Base-by-base conservation (phyloP, 176 grass and related monocot species). In the Eragrostis curvula region DNA sequence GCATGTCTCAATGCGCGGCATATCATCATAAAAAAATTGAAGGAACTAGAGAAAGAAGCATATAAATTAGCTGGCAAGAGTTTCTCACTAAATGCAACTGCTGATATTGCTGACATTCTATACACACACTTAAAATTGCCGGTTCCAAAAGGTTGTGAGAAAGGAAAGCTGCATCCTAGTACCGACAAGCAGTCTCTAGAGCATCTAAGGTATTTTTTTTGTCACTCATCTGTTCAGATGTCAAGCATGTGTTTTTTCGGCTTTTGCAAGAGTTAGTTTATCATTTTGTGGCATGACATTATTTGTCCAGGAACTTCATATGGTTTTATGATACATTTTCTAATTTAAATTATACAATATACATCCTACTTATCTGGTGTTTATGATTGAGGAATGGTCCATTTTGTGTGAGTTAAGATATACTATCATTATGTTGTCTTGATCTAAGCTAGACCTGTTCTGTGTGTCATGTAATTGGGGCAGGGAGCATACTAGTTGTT, bases 121-220 rank as follows among this genome's bases (percentile, higher is more conserved):
- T 98, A 89, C 83, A 91, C 82, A 71, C 90, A 93, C 74, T 90
- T 95, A 83, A 95, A 95, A 71, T 81, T 98, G 81, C 92, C 90
- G 28, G 68, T 89, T 76, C 92, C 90, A 51, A 89, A 89, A 78
- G 88, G 88, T 24, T 89, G 83, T 53, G 79, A 89, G 27, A 94
- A 97, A 85, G 95, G 92, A 62, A 98, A 95, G 71, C 79, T 95
- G 62, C 92, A 98, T 87, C 95, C 95, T 85, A 98, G 92, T 74
- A 98, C 95, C 49, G 83, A 89, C 81, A 98, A 98, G 70, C 92
- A 93, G 74, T 89, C 88, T 45, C 55, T 98, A 67, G 90, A 98
- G 53, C 58, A 89, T 53, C 69, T 98, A 75, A 98, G 92, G 95
- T 98, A 13, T 39, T 27, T 72, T 27, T 67, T 46, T 32, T 36